Evolutionary conservation across 1,284 basidiomycete genomes (phyloP), one percentile per base, ranked within the genome.

Genomic region (Cutaneotrichosporon cavernicola): DNA sequence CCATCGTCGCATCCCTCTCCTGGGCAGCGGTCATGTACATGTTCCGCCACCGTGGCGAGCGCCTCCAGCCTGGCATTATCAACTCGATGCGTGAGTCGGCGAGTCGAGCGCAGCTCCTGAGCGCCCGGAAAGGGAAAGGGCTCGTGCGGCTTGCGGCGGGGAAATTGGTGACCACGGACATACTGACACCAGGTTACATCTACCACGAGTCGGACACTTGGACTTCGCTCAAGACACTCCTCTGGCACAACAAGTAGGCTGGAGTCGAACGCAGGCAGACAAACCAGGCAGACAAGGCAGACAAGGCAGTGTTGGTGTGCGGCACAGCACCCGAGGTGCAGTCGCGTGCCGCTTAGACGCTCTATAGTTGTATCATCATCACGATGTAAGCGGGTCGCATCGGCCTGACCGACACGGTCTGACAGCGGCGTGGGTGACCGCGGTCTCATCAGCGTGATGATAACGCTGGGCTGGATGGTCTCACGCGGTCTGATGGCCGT

Each of bases 11-110:
- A 3, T 91, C 95, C 0, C 70, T 97, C 36, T 87, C 89, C 43
- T 99, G 96, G 96, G 96, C 92, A 46, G 84, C 88, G n/a, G 93
- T 97, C 56, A 98, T 99, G 96, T 99, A 90, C 86, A 83, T 97
- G 67, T 98, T 96, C 85, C 85, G 88, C 72, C 85, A 96, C 78
- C 84, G 87, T 36, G 87, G 91, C 53, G 88, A 97, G 81, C 89
- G 88, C 14, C 87, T 99, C 65, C 93, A 99, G 77, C 90, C 91
- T 5, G 95, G 96, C 59, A 91, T 97, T 90, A 81, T 83, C 56
- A 83, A 81, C 69, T 81, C 77, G 58, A 85, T 85, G 78, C 68
- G 76, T 80, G 67, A 76, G 77, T 78, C 53, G 47, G 1, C 5
- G 6, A 14, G 34, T 5, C 5, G 6, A 14, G 34, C n/a, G 22